Percentiles rank a stretch among this genome's conserved stretches.
Evolutionary conservation across 345 rosid genomes (phyloP).

Genomic region (Microthlaspi erraticum): DNA sequence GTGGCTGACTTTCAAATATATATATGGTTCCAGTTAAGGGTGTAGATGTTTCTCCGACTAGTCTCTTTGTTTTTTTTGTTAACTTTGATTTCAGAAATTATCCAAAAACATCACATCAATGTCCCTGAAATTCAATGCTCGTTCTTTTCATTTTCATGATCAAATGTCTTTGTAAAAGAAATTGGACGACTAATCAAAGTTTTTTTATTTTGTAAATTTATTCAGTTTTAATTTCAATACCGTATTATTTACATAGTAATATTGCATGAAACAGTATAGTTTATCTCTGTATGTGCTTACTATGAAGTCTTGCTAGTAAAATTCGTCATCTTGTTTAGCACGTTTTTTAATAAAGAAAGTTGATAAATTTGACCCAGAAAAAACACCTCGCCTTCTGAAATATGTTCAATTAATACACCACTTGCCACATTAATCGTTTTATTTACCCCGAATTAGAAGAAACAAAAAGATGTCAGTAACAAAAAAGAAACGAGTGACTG

Average conservation of each 20-base stretch:
- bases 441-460: background rate
- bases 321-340: background rate
- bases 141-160: too few relatives aligned
- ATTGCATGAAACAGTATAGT: background rate
- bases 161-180: too few relatives aligned
- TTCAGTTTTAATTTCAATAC: too few relatives aligned
- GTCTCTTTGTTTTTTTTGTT: background rate
- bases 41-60: background rate
- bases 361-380: background rate
- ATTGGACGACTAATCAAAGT: too few relatives aligned
- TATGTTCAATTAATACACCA: background rate
- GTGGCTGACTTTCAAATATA: too few relatives aligned
- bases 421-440: slow-evolving; percentile 3
- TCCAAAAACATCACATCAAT: background rate
- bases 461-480: background rate
- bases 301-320: background rate
- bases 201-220: too few relatives aligned
- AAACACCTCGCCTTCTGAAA: background rate
- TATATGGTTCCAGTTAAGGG: too few relatives aligned
- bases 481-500: background rate
- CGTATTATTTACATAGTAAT: background rate
- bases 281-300: background rate
- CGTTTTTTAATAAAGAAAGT: background rate
- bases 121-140: background rate
- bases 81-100: background rate